A percentile compares a stretch with the other conserved stretches of the same genome.
Conservation (phyloP, 1,284 basidiomycete genomes). For the Schizophyllum commune region DNA sequence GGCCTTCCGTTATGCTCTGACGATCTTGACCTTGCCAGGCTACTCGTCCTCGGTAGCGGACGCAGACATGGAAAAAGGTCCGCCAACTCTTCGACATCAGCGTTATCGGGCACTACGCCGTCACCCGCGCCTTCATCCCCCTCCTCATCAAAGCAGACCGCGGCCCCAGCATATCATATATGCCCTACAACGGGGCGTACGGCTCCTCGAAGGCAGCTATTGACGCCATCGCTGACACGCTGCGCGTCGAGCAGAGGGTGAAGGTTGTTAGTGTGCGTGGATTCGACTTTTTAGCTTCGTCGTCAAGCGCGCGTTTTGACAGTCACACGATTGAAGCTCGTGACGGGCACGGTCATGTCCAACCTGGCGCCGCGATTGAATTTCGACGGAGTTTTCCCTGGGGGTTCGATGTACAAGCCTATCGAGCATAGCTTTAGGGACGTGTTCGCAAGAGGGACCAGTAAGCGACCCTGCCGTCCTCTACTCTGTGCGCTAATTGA, state of each 20-base stretch:
- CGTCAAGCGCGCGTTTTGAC: no score
- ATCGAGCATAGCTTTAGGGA: no score
- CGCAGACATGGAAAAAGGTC: constrained; percentile 12
- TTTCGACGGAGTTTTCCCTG: constrained; percentile 16
- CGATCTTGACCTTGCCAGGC: no score
- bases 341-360: neutral
- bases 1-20: neutral
- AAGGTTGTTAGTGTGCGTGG: constrained; percentile 20
- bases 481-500: no score
- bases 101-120: constrained; percentile 11
- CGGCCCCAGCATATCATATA: no score
- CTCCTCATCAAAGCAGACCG: no score
- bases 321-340: no score
- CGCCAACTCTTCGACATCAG: constrained; percentile 17
- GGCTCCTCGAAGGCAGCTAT: constrained; percentile 27
- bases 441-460: no score
- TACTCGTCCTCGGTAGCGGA: constrained; percentile 14
- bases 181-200: constrained; percentile 15
- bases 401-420: constrained; percentile 6
- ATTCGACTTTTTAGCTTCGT: no score
- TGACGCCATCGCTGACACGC: constrained; percentile 21
- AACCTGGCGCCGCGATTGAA: neutral
- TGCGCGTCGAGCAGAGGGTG: constrained; percentile 22
- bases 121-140: no score
- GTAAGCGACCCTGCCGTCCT: no score